phyloP scores from a whole-genome alignment of 1,139 yeast species.

The Blastobotrys ciferrii region DNA sequence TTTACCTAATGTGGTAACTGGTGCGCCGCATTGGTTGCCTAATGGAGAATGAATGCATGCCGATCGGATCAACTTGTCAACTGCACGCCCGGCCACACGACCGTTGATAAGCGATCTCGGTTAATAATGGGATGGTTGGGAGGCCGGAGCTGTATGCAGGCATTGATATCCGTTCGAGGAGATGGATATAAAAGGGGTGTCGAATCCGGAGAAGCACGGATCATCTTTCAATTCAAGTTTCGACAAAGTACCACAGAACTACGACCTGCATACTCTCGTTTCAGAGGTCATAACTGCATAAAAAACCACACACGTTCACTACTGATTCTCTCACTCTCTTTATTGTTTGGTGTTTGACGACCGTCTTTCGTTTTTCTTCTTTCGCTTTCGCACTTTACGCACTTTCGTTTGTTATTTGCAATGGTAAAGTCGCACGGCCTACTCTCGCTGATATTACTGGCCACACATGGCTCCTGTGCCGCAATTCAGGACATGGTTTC shows the following conservation, averaged over 20 bases:
- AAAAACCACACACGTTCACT: neutral
- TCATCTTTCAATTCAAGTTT: neutral
- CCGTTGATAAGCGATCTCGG: slow-evolving; percentile 1
- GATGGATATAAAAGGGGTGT: neutral
- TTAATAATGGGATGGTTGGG: slow-evolving; percentile 2
- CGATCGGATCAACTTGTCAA: neutral
- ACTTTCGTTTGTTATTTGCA: slow-evolving; percentile 7
- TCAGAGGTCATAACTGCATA: slow-evolving; percentile 1
- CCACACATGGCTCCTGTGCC: slow-evolving; percentile 7
- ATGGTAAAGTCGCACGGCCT: slow-evolving; percentile 4
- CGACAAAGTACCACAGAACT: neutral
- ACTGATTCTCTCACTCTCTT: neutral
- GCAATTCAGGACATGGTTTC: slow-evolving; percentile 5
- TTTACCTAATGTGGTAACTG: neutral
- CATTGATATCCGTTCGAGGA: neutral
- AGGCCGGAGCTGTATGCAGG: neutral
- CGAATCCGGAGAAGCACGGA: slow-evolving; percentile 1
- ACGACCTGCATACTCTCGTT: neutral
- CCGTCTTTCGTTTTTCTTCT: neutral
- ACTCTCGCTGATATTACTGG: slow-evolving; percentile 1
- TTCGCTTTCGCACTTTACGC: neutral
- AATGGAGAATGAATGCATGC: neutral
- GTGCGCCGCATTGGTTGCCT: neutral
- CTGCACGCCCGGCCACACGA: slow-evolving; percentile 1
- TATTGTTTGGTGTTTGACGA: neutral